Evolutionary conservation across 2,329 filamentous ascomycete genomes (phyloP), one percentile per base, ranked within the genome.

Genomic region (Fusarium acutatum): DNA sequence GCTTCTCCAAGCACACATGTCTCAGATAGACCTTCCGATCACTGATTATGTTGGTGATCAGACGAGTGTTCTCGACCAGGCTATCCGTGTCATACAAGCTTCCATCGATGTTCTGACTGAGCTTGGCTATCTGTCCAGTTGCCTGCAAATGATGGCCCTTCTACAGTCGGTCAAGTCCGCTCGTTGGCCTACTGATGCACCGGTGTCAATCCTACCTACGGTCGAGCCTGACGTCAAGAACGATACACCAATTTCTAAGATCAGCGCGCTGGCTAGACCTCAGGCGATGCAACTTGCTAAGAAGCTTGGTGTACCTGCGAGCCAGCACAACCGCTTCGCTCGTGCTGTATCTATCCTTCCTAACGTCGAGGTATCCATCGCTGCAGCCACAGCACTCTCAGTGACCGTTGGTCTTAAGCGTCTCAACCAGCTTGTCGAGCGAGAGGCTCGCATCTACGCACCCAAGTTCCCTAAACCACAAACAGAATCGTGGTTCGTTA

Each of bases 31-130:
- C 61, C 90, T 99, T 7, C 97, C 97, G 7, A 98, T 99, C 65
- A 92, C 94, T 2, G 96, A 99, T 87, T 99, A 99, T 80, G 95
- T 99, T 6, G 96, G 96, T 77, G 96, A 99, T 82, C 94, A 97
- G 83, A 92, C 89, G 17, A 92, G 89, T 60, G 96, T 99, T 7
- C 88, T 99, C 3, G 96, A 99, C 81, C 96, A 99, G 81, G 94
- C 94, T 11, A 96, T 99, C 67, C 96, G 96, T 89, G 96, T 99
- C 81, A 92, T 98, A 38, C 96, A 99, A 82, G 97, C 96, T 3
- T 93, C 92, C 11, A 96, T 99, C 77, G 97, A 99, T 80, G 93
- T 98, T 15, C 88, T 98, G 66, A 94, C 96, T 1, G 97, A 99
- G 81, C 83, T 97, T n/a, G 94, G 94, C 17, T 91, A 93, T 79